These are phyloP conservation scores for Eucalyptus cloeziana DNA, from an alignment of 345 rosid genomes.

Conservation along the genomic window DNA sequence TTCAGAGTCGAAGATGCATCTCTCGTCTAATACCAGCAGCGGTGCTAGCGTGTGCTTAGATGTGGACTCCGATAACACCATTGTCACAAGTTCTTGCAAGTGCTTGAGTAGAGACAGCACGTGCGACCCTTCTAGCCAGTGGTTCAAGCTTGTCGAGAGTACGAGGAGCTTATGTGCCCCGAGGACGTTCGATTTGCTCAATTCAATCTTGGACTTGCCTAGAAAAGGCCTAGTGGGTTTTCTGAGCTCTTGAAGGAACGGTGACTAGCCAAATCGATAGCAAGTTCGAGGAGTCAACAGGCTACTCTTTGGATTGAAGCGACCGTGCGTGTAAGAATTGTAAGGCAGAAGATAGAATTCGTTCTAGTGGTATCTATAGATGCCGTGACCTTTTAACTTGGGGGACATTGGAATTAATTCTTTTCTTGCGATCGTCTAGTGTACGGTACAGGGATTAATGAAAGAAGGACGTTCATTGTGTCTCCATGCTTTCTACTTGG, in stretches of 20 bases:
- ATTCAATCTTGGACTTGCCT: background rate
- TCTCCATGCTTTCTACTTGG: background rate
- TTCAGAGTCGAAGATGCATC: conserved; percentile 80
- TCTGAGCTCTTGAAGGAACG: background rate
- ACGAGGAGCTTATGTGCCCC: background rate
- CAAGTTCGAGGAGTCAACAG: background rate
- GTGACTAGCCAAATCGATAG: background rate
- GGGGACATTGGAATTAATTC: background rate
- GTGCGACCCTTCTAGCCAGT: conserved; percentile 10
- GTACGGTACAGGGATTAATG: background rate
- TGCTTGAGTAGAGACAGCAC: conserved; percentile 3
- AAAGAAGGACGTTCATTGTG: background rate
- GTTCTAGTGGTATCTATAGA: background rate
- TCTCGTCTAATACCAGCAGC: conserved; percentile 27
- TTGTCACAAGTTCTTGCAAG: conserved; percentile 1
- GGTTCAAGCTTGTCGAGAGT: conserved; percentile 12
- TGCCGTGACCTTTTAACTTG: background rate
- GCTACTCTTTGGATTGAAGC: background rate
- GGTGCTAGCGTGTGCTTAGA: conserved; percentile 64
- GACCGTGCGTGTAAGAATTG: background rate
- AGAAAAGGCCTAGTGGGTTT: background rate
- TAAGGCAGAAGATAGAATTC: background rate
- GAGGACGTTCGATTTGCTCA: background rate
- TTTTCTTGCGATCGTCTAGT: background rate
- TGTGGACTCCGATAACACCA: conserved; percentile 25